phyloP scores from a whole-genome alignment of 2,329 filamentous ascomycete species.

The Elsinoe ampelina region DNA sequence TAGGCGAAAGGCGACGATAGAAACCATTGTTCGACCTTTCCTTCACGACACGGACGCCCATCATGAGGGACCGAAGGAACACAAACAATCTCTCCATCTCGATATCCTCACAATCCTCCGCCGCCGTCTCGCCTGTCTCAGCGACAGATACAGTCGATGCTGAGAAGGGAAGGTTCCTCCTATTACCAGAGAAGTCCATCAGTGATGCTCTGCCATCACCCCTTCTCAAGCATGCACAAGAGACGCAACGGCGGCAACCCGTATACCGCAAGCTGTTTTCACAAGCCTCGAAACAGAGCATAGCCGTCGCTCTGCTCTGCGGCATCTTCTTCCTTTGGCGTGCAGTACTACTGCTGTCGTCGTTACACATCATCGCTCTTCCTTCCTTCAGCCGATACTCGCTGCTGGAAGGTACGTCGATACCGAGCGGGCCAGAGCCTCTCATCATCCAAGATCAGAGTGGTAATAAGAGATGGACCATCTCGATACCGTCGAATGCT shows the following conservation, averaged over 20 bases:
- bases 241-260: slow-evolving; percentile 7
- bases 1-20: too few relatives aligned
- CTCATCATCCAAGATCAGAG: slow-evolving; percentile 58
- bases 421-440: slow-evolving; percentile 66
- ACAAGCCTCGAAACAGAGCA: neutral
- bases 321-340: slow-evolving; percentile 13
- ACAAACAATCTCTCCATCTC: slow-evolving; percentile 36
- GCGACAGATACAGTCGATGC: slow-evolving; percentile 44
- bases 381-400: slow-evolving; percentile 41
- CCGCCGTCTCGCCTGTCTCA: slow-evolving; percentile 55
- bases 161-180: slow-evolving; percentile 48
- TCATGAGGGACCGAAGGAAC: slow-evolving; percentile 39
- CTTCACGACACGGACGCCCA: slow-evolving; percentile 6
- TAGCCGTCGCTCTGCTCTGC: slow-evolving; percentile 16
- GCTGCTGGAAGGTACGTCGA: slow-evolving; percentile 54
- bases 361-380: slow-evolving; percentile 26
- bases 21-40: too few relatives aligned
- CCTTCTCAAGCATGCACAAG: slow-evolving; percentile 17
- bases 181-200: slow-evolving; percentile 12
- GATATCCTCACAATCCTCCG: slow-evolving; percentile 58
- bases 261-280: slow-evolving; percentile 5
- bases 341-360: slow-evolving; percentile 11
- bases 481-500: slow-evolving; percentile 61
- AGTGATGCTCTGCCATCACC: slow-evolving; percentile 19
- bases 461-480: slow-evolving; percentile 65